Evolutionary conservation across 257 asterid genomes (phyloP).

Genomic region (Parsonsia alboflavescens): DNA sequence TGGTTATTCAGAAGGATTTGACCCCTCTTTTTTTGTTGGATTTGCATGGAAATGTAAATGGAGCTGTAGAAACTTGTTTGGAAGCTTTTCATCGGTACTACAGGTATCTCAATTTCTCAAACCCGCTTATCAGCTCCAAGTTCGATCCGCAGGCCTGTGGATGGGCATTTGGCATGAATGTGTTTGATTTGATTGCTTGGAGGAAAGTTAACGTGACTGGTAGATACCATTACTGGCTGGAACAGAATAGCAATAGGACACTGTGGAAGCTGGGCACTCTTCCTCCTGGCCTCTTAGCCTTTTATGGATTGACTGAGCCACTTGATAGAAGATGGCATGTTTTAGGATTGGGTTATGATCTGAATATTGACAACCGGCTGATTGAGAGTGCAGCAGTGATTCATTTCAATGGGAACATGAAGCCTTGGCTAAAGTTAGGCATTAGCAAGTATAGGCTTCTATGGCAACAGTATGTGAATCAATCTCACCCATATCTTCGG

Average conservation of each 20-base stretch:
- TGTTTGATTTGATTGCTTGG: slow-evolving; percentile 81
- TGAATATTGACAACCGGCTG: slow-evolving; percentile 57
- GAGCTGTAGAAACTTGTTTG: slow-evolving; percentile 91
- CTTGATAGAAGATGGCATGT: slow-evolving; percentile 92
- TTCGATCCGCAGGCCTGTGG: slow-evolving; percentile 91
- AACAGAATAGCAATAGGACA: slow-evolving; percentile 46
- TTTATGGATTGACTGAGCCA: slow-evolving; percentile 77
- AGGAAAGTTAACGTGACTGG: slow-evolving; percentile 64
- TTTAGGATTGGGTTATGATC: slow-evolving; percentile 73
- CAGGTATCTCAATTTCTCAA: slow-evolving; percentile 78
- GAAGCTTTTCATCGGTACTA: slow-evolving; percentile 82
- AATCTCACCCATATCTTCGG: slow-evolving; percentile 47
- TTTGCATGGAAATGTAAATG: slow-evolving; percentile 84
- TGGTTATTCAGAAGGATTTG: slow-evolving; percentile 81
- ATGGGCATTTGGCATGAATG: slow-evolving; percentile 91
- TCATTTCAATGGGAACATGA: slow-evolving; percentile 85
- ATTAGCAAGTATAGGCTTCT: slow-evolving; percentile 68
- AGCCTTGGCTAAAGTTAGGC: slow-evolving; percentile 86
- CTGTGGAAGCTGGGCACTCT: slow-evolving; percentile 87
- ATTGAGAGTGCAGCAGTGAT: slow-evolving; percentile 84
- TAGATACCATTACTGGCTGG: slow-evolving; percentile 70
- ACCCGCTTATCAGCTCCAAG: slow-evolving; percentile 67
- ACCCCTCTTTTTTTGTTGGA: slow-evolving; percentile 72
- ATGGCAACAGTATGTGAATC: slow-evolving; percentile 76
- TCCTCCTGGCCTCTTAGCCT: slow-evolving; percentile 79